Percentiles rank a stretch among this genome's conserved stretches.
phyloP scores from a whole-genome alignment of 768 basidiomycete species.

The Trichaptum fuscoviolaceum region DNA sequence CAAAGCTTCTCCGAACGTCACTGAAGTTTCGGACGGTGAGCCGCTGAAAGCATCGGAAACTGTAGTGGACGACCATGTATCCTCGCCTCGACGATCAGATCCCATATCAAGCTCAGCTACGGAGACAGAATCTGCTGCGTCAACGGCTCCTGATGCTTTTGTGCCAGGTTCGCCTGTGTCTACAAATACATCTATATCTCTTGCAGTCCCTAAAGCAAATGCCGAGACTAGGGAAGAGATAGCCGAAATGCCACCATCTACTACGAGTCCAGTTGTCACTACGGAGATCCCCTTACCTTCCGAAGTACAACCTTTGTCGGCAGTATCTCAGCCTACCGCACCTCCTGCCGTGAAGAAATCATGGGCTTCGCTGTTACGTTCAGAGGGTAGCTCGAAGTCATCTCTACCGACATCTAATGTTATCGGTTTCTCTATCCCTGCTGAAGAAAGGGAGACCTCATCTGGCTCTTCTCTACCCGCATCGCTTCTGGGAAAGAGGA shows the following conservation, averaged over 20 bases:
- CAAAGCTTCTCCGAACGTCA: conserved; percentile 9
- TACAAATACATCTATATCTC: conserved; percentile 54
- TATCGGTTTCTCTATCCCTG: conserved; percentile 71
- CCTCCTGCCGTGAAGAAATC: conserved; percentile 50
- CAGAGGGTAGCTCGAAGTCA: conserved; percentile 33
- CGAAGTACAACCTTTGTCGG: not conserved
- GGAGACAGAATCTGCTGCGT: conserved; percentile 45
- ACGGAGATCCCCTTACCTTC: not conserved
- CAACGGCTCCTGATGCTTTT: conserved; percentile 43
- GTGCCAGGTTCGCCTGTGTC: conserved; percentile 52
- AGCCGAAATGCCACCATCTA: not conserved
- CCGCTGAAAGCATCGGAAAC: conserved; percentile 1
- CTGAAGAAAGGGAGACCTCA: conserved; percentile 26
- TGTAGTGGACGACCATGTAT: not conserved
- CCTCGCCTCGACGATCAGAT: conserved; percentile 19
- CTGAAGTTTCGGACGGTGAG: conserved; percentile 2
- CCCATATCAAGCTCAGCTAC: conserved; percentile 44
- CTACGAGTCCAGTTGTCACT: not conserved
- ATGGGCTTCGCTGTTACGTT: conserved; percentile 69
- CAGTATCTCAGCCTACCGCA: not conserved
- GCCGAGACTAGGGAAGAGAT: conserved; percentile 21
- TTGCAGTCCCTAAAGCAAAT: conserved; percentile 19
- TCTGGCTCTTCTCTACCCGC: conserved; percentile 12
- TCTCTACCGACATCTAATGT: conserved; percentile 65
- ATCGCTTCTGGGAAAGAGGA: conserved; percentile 36